phyloP scores from a whole-genome alignment of 495 filamentous ascomycete genomes.

The Penicillium pancosmium region DNA sequence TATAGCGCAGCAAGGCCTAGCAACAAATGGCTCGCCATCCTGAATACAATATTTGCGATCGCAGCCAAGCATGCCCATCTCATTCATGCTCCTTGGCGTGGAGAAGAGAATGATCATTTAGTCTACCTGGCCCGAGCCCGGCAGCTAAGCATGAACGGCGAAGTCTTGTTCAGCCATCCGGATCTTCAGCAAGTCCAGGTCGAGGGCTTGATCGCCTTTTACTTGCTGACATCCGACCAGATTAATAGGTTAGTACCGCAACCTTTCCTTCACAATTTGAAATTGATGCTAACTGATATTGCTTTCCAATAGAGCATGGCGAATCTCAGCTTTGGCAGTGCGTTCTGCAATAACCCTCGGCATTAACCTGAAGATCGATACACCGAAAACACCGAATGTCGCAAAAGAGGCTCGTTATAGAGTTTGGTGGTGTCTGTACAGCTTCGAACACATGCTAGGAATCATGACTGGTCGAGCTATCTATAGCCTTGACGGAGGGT shows the following conservation, averaged over 20 bases:
- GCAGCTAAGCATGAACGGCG: constrained; percentile 50
- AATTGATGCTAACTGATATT: constrained; percentile 1
- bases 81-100: constrained; percentile 41
- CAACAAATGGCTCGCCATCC: constrained; percentile 56
- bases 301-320: constrained; percentile 56
- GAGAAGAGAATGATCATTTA: constrained; percentile 52
- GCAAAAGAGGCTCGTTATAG: constrained; percentile 62
- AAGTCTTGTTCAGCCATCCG: constrained; percentile 50
- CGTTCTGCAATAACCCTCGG: constrained; percentile 63
- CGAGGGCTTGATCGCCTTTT: constrained; percentile 56
- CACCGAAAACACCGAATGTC: constrained; percentile 42
- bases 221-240: constrained; percentile 58
- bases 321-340: constrained; percentile 60
- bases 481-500: constrained; percentile 52
- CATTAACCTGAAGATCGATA: constrained; percentile 66
- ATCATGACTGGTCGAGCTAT: constrained; percentile 63
- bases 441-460: constrained; percentile 59
- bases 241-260: constrained; percentile 53
- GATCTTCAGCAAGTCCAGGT: constrained; percentile 60
- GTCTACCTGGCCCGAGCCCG: constrained; percentile 59
- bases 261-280: not conserved
- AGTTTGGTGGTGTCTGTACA: constrained; percentile 68
- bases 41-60: constrained; percentile 67
- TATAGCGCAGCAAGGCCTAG: constrained; percentile 28
- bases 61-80: constrained; percentile 55